A percentile compares a stretch with the other conserved stretches of the same genome.
Evolutionary conservation across 1,284 basidiomycete species (phyloP).

Genomic region (Ustilago xerochloae): DNA sequence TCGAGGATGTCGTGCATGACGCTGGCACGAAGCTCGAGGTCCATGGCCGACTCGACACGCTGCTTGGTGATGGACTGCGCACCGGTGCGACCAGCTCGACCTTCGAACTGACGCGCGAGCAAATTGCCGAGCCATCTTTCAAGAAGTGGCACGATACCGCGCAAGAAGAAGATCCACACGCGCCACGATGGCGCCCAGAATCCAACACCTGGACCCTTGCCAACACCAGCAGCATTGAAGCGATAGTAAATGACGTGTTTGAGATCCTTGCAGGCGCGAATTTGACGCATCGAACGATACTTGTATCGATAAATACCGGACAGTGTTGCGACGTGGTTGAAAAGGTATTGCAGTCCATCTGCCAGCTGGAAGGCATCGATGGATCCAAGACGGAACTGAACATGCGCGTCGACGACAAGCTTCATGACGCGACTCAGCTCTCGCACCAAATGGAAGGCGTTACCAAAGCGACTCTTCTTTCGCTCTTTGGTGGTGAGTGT

Average conservation of each 20-base stretch:
- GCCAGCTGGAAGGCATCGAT: conserved; percentile 99
- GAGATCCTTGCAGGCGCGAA: conserved; percentile 98
- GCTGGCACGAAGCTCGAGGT: conserved; percentile 94
- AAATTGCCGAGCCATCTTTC: conserved; percentile 98
- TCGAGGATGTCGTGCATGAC: conserved; percentile 96
- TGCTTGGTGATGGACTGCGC: conserved; percentile 92
- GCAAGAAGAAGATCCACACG: conserved; percentile 99
- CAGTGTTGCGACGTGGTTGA: conserved; percentile 94
- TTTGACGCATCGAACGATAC: conserved; percentile 99
- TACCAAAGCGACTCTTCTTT: conserved; percentile 99
- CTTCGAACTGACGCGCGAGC: conserved; percentile 97
- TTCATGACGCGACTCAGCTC: conserved; percentile 98
- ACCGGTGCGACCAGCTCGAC: conserved; percentile 83
- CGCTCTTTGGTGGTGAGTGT: conserved; percentile 99
- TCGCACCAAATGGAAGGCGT: conserved; percentile 96
- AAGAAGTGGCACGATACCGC: conserved; percentile 95
- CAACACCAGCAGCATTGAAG: conserved; percentile 99
- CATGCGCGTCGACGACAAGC: conserved; percentile 97
- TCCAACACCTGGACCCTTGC: conserved; percentile 97
- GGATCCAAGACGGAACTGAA: conserved; percentile 97
- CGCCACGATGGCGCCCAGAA: conserved; percentile 99
- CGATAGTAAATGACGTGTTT: conserved; percentile 84
- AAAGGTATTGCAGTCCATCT: conserved; percentile 97
- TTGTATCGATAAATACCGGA: conserved; percentile 99
- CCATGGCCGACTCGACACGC: conserved; percentile 97